Base-by-base conservation (phyloP, 2,329 filamentous ascomycete genomes). In the Lachnellula occidentalis region DNA sequence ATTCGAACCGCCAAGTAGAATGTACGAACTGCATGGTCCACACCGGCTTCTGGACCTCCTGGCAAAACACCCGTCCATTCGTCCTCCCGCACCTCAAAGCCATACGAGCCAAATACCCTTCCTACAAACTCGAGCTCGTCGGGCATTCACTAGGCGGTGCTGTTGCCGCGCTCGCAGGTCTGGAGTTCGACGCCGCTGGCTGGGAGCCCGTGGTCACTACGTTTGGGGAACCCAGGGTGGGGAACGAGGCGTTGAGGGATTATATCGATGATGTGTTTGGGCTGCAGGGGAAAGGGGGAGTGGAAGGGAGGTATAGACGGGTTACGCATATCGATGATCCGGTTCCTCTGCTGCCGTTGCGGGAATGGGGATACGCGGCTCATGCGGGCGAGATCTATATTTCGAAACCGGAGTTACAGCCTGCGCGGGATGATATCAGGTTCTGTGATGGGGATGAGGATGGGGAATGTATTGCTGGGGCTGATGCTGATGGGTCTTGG, bases 21-120 rank as follows among this genome's bases (percentile, higher is more conserved):
- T 99, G 94, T 71, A 70, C 75, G 6, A 92, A 96, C 69, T 99
- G 94, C 71, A 95, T 89, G 5, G 92, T 97, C 1, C 94, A 99
- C 69, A 85, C 83, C 57, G 94, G 94, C 17, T 99, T 99, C 71
- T 81, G 94, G 67, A 78, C 80, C 15, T 92, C 90, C 0, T 99
- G 94, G 92, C 75, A 79, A 49, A 83, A 85, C 66, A 88, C 92
- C 0, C 81, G 90, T 48, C 73, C 78, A 31, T 73, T 79, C 2
- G 82, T 99, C 27, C 70, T 96, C 15, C 81, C 86, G 0, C 75
- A 84, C 27, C 73, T 99, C 4, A 74, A 81, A 51, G 71, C 74
- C 5, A 74, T 89, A 5, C 75, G 79, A 22, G 69, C 75, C 15
- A 73, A 79, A 42, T 80, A 92, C 66, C 88, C 88, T 0, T 74